Evolutionary conservation across 129 eudicot genomes (phyloP).

Genomic region (Tagetes erecta): DNA sequence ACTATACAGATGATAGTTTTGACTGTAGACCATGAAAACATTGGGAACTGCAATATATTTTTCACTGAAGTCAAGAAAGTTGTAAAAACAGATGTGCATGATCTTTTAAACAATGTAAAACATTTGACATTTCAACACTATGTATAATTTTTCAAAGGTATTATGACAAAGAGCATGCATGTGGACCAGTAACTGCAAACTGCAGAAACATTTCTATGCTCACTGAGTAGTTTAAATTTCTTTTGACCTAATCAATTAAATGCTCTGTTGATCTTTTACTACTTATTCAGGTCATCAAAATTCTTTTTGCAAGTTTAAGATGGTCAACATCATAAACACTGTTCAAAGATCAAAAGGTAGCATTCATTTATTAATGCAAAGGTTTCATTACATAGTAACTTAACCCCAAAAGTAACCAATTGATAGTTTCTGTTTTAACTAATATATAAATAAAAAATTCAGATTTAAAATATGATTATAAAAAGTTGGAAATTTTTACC

Average conservation of each 20-base stretch:
- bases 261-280: constrained; percentile 16
- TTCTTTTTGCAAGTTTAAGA: constrained; percentile 35
- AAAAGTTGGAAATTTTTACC: constrained; percentile 28
- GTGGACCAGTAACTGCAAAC: constrained; percentile 31
- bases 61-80: not conserved
- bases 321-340: constrained; percentile 31
- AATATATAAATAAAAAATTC: not conserved
- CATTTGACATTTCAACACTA: constrained; percentile 3
- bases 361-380: constrained; percentile 29
- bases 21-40: not conserved
- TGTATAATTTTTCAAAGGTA: constrained; percentile 1
- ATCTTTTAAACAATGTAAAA: constrained; percentile 8
- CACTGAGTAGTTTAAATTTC: constrained; percentile 3
- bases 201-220: constrained; percentile 23
- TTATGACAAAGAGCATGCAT: constrained; percentile 33
- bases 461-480: constrained; percentile 7
- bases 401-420: not conserved
- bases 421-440: not conserved
- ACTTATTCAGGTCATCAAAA: constrained; percentile 23
- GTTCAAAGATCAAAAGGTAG: constrained; percentile 22
- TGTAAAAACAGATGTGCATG: constrained; percentile 15
- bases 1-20: not conserved
- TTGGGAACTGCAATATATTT: not conserved
- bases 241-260: constrained; percentile 25
- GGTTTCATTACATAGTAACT: constrained; percentile 14